Percentiles rank a stretch among this genome's conserved stretches.
phyloP scores from a whole-genome alignment of 2,329 filamentous ascomycete species.

The Huntiella omanensis region DNA sequence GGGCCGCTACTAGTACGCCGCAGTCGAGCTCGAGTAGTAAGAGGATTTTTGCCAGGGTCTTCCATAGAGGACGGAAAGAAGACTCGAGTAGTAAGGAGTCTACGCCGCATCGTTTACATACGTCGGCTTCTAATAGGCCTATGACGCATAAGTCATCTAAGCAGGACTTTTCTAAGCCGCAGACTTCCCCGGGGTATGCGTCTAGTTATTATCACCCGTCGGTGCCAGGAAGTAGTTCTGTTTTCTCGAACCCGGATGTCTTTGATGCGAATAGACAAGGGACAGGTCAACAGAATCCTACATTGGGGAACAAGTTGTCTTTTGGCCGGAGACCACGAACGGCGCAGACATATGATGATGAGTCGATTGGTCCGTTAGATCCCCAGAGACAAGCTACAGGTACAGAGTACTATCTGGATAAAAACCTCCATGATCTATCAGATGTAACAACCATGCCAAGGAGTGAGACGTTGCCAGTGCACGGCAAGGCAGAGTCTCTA shows the following conservation, averaged over 20 bases:
- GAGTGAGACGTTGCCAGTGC: conserved; percentile 3
- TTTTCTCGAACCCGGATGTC: conserved; percentile 7
- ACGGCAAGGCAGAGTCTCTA: neutral
- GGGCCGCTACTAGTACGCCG: conserved; percentile 6
- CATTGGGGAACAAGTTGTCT: conserved; percentile 44
- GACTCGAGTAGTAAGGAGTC: conserved; percentile 2
- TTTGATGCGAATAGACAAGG: conserved; percentile 9
- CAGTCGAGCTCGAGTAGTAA: too few relatives aligned
- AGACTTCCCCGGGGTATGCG: conserved; percentile 16
- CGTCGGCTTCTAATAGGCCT: conserved; percentile 13
- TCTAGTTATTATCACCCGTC: conserved; percentile 3
- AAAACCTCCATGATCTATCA: conserved; percentile 76
- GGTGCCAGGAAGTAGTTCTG: conserved; percentile 1
- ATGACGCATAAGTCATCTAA: conserved; percentile 30
- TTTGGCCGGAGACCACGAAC: conserved; percentile 38
- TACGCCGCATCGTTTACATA: conserved; percentile 15
- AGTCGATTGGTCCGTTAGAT: conserved; percentile 41
- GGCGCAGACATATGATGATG: conserved; percentile 32
- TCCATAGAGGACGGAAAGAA: conserved; percentile 10
- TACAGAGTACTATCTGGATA: conserved; percentile 61
- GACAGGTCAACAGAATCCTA: conserved; percentile 12
- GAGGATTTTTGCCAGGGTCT: conserved; percentile 5
- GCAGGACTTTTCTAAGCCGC: conserved; percentile 21
- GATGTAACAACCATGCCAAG: conserved; percentile 23
- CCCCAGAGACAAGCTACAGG: conserved; percentile 28